phyloP scores from a whole-genome alignment of 1,139 yeast species.

The Debaryomycetaceae sp. region DNA sequence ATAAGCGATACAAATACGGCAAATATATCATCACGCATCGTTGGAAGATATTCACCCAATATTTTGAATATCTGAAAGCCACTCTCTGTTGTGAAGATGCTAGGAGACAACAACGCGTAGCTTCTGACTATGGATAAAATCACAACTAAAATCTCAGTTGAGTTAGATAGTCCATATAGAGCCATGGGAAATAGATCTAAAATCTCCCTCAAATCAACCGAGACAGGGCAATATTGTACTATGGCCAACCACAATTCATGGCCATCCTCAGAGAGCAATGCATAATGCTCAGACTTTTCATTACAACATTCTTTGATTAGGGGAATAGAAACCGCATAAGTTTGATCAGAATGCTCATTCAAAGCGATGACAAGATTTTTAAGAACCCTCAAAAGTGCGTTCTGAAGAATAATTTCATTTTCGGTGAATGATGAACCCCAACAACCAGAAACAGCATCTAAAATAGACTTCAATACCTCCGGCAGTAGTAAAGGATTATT shows the following conservation, averaged over 20 bases:
- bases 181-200: constrained; percentile 48
- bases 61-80: constrained; percentile 45
- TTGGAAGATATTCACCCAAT: constrained; percentile 53
- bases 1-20: constrained; percentile 53
- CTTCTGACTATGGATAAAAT: constrained; percentile 68
- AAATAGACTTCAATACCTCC: constrained; percentile 48
- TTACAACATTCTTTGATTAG: constrained; percentile 62
- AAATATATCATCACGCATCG: constrained; percentile 70
- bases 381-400: constrained; percentile 66
- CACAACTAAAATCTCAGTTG: constrained; percentile 75
- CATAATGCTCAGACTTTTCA: constrained; percentile 54
- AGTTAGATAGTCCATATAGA: constrained; percentile 49
- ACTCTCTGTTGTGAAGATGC: constrained; percentile 34
- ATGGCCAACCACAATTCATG: constrained; percentile 78
- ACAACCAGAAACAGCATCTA: constrained; percentile 62
- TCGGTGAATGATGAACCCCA: constrained; percentile 62
- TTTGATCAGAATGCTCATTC: constrained; percentile 53
- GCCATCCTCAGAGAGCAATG: constrained; percentile 80
- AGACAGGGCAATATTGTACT: constrained; percentile 51
- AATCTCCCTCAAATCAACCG: constrained; percentile 21
- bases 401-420: constrained; percentile 66
- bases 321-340: constrained; percentile 67
- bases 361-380: constrained; percentile 63
- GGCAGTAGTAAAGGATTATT: constrained; percentile 58
- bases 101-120: constrained; percentile 59